A percentile compares a stretch with the other conserved stretches of the same genome.
Evolutionary conservation across 768 basidiomycete genomes (phyloP).

Genomic region (Epithele typhae): DNA sequence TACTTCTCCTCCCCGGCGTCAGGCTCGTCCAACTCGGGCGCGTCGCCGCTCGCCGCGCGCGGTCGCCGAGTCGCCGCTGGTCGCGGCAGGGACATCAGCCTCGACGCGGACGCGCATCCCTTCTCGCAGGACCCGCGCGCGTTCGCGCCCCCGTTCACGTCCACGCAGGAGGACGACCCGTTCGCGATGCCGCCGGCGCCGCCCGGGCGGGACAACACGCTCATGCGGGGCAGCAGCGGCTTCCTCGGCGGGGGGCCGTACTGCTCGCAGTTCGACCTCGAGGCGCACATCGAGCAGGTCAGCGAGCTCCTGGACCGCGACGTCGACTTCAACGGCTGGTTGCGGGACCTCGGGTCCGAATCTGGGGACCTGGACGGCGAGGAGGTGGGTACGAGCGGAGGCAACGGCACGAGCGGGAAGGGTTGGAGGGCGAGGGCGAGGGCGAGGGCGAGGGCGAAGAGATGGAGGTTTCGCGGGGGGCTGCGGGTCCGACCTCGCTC

Average conservation of each 20-base stretch:
- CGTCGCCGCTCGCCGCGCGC: neutral
- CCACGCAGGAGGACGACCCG: neutral
- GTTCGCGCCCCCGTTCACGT: slow-evolving; percentile 7
- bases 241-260: slow-evolving; percentile 38
- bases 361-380: too few relatives aligned
- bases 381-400: too few relatives aligned
- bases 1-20: slow-evolving; percentile 37
- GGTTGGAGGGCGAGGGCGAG: too few relatives aligned
- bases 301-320: slow-evolving; percentile 54
- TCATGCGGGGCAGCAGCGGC: slow-evolving; percentile 22
- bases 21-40: slow-evolving; percentile 21
- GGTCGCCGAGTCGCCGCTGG: slow-evolving; percentile 31
- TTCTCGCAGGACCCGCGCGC: slow-evolving; percentile 30
- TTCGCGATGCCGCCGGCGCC: neutral
- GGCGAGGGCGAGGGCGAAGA: slow-evolving; percentile 17
- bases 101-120: slow-evolving; percentile 33
- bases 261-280: slow-evolving; percentile 57
- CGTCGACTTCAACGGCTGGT: slow-evolving; percentile 53
- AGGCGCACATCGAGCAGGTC: slow-evolving; percentile 49
- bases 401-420: too few relatives aligned
- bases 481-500: too few relatives aligned
- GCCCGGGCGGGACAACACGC: neutral
- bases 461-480: too few relatives aligned
- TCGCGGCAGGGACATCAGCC: slow-evolving; percentile 31
- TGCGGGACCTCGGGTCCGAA: slow-evolving; percentile 37